Evolutionary conservation across 1,284 basidiomycete genomes (phyloP), one percentile per base, ranked within the genome.

Genomic region (Ceratobasidium sp.): DNA sequence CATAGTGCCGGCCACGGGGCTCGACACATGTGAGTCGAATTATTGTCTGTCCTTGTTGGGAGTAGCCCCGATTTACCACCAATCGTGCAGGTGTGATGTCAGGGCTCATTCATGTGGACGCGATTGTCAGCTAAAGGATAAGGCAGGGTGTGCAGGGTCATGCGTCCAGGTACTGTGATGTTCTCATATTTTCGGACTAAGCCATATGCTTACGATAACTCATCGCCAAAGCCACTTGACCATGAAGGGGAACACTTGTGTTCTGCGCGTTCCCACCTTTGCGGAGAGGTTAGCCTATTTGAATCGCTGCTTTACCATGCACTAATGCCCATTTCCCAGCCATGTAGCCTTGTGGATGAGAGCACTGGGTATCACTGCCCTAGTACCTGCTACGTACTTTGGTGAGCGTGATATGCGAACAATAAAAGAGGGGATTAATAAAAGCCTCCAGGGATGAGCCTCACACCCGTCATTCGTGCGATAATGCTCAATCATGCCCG

Each of bases 1-100:
- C 57, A 32, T 76, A 73, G 90, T 17, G 89, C 89, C 15, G 89
- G 90, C 0, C 89, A 90, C 77, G 81, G 85, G 11, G 88, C 89
- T 19, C 83, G 82, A 9, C 90, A 90, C 78, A 85, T 89, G 89
- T 89, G 81, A 69, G 84, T 78, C 49, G 59, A 11, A 17, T 61
- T 25, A 57, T 6, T 11, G 15, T n/a, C 37, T 40, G 37, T 40
- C 37, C 9, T 40, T 13, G 46, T 19, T 40, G 8, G 43, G n/a
- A 61, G 19, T 17, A 15, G 19, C 62, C 32, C 56, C 32, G 15
- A 70, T 46, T 5, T 40, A 40, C 6, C 9, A 40, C 37, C 37
- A 6, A 9, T 9, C 9, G 37, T 40, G 37, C 69, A 90, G 89
- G 76, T 90, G 89, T 78, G 81, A 85, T 43, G 82, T 86, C 0